Conservation (phyloP, 441 rosid species). For the Theobroma grandiflorum region DNA sequence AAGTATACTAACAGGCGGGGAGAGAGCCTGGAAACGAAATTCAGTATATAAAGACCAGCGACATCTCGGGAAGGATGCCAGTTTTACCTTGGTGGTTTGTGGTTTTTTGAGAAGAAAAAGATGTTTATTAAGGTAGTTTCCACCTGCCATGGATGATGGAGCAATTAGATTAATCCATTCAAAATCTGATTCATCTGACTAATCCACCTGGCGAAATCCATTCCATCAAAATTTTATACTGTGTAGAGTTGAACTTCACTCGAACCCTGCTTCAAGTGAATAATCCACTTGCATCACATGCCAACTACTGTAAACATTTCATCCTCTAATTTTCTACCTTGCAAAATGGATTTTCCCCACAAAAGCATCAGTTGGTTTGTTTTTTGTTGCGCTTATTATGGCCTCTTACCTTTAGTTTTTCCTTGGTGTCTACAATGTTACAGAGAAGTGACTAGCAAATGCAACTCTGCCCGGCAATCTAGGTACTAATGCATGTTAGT, state of each 20-base stretch:
- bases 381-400: not conserved
- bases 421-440: not conserved
- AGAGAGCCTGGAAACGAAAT: not conserved
- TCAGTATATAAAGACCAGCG: slow-evolving; percentile 14
- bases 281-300: not conserved
- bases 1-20: not conserved
- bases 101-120: slow-evolving; percentile 7
- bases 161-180: not conserved
- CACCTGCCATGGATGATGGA: not conserved
- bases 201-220: slow-evolving; percentile 32
- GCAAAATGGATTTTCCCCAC: not conserved
- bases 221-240: slow-evolving; percentile 18
- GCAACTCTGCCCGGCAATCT: not conserved
- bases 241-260: not conserved
- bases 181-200: slow-evolving; percentile 9
- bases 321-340: not conserved
- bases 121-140: not conserved
- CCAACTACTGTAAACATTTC: not conserved
- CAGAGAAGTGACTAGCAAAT: not conserved
- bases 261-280: not conserved
- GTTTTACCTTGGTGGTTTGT: slow-evolving; percentile 9
- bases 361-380: not conserved
- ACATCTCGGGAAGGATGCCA: not conserved
- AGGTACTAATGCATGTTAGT: not conserved
- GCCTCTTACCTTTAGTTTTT: slow-evolving; percentile 18